phyloP scores from a whole-genome alignment of 2,329 filamentous ascomycete genomes.

The Arthroderma sp. region DNA sequence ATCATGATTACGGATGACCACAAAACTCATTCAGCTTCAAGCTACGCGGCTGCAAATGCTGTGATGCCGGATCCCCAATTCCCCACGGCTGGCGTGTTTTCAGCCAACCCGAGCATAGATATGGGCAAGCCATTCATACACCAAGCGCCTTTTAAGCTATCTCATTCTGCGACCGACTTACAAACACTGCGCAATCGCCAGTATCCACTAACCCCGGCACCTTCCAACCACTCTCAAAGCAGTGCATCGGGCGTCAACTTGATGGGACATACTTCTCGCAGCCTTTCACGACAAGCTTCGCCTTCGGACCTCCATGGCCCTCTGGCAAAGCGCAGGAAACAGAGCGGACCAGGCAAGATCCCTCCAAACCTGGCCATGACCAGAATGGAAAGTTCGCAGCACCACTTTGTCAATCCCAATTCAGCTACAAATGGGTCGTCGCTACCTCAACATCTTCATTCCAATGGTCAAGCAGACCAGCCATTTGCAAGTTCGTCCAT shows the following conservation, averaged over 20 bases:
- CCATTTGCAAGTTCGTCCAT: constrained; percentile 34
- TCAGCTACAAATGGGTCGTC: constrained; percentile 28
- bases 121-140: constrained; percentile 20
- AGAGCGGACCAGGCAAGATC: constrained; percentile 55
- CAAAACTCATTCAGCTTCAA: constrained; percentile 57
- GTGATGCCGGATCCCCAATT: constrained; percentile 27
- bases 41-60: constrained; percentile 22
- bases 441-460: constrained; percentile 27
- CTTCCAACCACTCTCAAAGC: constrained; percentile 27
- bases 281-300: constrained; percentile 60
- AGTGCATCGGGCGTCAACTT: constrained; percentile 32
- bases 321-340: constrained; percentile 68
- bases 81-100: constrained; percentile 32
- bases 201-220: constrained; percentile 25
- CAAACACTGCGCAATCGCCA: constrained; percentile 44
- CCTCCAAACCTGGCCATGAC: constrained; percentile 72
- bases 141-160: constrained; percentile 38
- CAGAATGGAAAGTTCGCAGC: constrained; percentile 49
- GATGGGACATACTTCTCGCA: constrained; percentile 36
- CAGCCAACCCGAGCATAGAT: constrained; percentile 21
- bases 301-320: constrained; percentile 53
- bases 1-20: constrained; percentile 98
- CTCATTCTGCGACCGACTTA: constrained; percentile 52
- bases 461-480: constrained; percentile 30
- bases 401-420: constrained; percentile 19